Evolutionary conservation across 2,329 filamentous ascomycete genomes (phyloP).

Genomic region (Akanthomyces lecanii): DNA sequence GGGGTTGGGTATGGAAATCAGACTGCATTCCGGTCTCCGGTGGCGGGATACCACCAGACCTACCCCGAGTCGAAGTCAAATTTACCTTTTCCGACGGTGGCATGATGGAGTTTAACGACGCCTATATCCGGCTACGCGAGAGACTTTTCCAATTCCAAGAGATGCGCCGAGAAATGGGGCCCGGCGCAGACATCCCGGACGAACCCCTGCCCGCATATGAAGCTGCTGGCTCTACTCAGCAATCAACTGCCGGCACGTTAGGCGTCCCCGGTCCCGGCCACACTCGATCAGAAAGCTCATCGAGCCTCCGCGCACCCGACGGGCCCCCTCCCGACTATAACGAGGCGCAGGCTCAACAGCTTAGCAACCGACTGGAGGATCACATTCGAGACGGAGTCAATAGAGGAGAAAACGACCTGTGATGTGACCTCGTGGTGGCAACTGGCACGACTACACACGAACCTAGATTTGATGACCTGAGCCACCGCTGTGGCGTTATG

Average conservation of each 20-base stretch:
- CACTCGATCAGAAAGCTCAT: constrained; percentile 33
- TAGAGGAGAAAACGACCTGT: constrained; percentile 38
- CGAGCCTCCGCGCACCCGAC: constrained; percentile 46
- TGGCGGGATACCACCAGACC: constrained; percentile 73
- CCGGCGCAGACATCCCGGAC: constrained; percentile 62
- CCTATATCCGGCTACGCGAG: constrained; percentile 81
- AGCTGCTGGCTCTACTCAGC: constrained; percentile 39
- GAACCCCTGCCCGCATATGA: constrained; percentile 90
- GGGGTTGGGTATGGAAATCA: constrained; percentile 87
- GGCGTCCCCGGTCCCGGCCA: constrained; percentile 23
- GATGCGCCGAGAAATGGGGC: constrained; percentile 64
- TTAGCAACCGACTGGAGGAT: constrained; percentile 58
- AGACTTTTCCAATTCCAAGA: constrained; percentile 77
- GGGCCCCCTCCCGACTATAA: constrained; percentile 91
- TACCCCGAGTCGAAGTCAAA: constrained; percentile 72
- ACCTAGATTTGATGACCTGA: constrained; percentile 4
- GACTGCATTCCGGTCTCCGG: constrained; percentile 75
- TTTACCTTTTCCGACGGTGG: constrained; percentile 92
- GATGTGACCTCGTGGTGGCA: constrained; percentile 10
- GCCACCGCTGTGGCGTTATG: constrained; percentile 2
- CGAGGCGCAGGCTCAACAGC: constrained; percentile 73
- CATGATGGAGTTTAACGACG: constrained; percentile 83
- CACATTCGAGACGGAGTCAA: constrained; percentile 72
- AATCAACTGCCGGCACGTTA: constrained; percentile 27
- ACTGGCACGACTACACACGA: background rate